Conservation (phyloP, 768 basidiomycete species). For the Nidularia sp. region DNA sequence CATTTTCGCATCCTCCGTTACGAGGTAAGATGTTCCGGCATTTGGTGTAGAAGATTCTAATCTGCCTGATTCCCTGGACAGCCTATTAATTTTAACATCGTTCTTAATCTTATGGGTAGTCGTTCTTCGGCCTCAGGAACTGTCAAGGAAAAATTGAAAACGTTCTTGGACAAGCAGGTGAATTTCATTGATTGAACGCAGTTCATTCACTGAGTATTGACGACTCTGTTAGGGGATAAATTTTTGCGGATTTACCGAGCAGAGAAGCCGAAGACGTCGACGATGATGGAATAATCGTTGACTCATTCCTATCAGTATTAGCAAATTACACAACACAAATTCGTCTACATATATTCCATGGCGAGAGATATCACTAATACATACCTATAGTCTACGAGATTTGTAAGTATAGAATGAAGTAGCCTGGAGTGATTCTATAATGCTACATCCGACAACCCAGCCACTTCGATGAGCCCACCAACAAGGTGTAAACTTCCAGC, state of each 20-base stretch:
- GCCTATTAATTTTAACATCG: slow-evolving; percentile 58
- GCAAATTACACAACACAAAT: slow-evolving; percentile 7
- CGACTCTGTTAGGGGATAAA: slow-evolving; percentile 44
- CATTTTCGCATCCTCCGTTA: slow-evolving; percentile 59
- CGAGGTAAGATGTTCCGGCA: slow-evolving; percentile 44
- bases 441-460: slow-evolving; percentile 69
- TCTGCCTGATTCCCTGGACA: slow-evolving; percentile 13
- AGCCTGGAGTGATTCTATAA: slow-evolving; percentile 29
- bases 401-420: too few relatives aligned
- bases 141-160: slow-evolving; percentile 32
- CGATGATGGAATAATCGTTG: neutral
- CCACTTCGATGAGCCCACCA: slow-evolving; percentile 91
- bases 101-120: slow-evolving; percentile 37
- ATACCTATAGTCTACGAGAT: too few relatives aligned
- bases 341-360: slow-evolving; percentile 7
- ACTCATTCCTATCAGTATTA: too few relatives aligned
- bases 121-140: slow-evolving; percentile 16
- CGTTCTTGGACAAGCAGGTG: slow-evolving; percentile 57
- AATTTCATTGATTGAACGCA: slow-evolving; percentile 6
- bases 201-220: neutral
- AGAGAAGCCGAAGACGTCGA: slow-evolving; percentile 6
- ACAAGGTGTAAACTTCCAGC: slow-evolving; percentile 92
- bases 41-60: neutral
- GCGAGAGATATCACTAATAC: too few relatives aligned
- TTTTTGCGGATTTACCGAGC: slow-evolving; percentile 40